Evolutionary conservation across 768 basidiomycete species (phyloP).

Genomic region (Coprinopsis marcescibilis): DNA sequence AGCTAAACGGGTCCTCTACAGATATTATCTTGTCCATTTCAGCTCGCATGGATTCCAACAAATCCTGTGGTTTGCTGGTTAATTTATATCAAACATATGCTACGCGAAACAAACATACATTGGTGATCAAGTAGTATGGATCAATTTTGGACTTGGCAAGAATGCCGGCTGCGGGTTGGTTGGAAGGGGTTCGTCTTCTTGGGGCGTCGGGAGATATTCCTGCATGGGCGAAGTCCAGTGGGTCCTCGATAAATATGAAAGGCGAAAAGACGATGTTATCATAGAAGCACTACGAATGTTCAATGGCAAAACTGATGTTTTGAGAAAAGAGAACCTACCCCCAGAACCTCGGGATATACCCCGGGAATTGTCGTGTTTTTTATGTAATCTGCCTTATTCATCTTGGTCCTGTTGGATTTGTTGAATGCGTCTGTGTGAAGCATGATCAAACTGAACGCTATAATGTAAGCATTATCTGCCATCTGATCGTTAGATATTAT

Average conservation of each 20-base stretch:
- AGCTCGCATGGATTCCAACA: conserved; percentile 63
- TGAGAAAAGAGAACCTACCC: conserved; percentile 51
- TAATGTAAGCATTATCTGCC: conserved; percentile 95
- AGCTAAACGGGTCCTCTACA: conserved; percentile 57
- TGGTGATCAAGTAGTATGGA: conserved; percentile 85
- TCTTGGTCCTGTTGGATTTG: conserved; percentile 94
- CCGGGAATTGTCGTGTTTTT: conserved; percentile 89
- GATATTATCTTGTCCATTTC: conserved; percentile 58
- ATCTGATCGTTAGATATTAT: too few species aligned
- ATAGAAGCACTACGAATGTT: conserved; percentile 68
- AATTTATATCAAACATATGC: too few species aligned
- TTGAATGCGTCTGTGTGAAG: conserved; percentile 98
- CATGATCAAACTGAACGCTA: conserved; percentile 98
- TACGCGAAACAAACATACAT: conserved; percentile 40
- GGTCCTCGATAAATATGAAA: conserved; percentile 95
- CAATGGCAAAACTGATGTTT: background rate
- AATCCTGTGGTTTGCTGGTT: conserved; percentile 54
- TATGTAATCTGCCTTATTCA: conserved; percentile 92
- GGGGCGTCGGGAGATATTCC: conserved; percentile 27
- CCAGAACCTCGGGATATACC: conserved; percentile 74
- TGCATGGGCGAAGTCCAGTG: conserved; percentile 58
- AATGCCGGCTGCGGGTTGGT: conserved; percentile 31
- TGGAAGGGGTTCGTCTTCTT: conserved; percentile 16
- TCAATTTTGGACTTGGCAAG: conserved; percentile 64
- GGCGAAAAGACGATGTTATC: conserved; percentile 96